A percentile compares a stretch with the other conserved stretches of the same genome.
These are phyloP conservation scores for Avena eriantha DNA, from an alignment of 176 grass and related monocot genomes.

Conservation along the genomic window DNA sequence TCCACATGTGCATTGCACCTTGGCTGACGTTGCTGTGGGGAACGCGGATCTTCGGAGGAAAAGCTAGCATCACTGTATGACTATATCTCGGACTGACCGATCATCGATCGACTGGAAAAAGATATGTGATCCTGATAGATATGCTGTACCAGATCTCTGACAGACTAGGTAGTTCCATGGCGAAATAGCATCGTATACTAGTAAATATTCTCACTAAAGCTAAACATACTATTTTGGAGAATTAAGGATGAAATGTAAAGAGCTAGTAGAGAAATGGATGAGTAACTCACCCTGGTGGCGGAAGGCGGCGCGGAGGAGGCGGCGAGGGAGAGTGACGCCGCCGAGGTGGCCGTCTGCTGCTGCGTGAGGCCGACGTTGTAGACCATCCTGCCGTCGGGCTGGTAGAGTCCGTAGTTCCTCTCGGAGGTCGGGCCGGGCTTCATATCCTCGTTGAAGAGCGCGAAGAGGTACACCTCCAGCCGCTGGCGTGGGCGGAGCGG, in stretches of 20 bases:
- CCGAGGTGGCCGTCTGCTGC: constrained; percentile 40
- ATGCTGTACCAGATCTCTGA: neutral
- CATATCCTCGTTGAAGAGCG: constrained; percentile 96
- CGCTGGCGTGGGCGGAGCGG: constrained; percentile 68
- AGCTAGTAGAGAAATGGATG: neutral
- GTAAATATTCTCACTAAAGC: neutral
- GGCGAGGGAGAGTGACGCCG: constrained; percentile 69
- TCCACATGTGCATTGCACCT: constrained; percentile 50
- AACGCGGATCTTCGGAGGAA: constrained; percentile 40
- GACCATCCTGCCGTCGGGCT: constrained; percentile 78
- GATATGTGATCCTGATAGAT: constrained; percentile 18
- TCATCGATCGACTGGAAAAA: constrained; percentile 10
- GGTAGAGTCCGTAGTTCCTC: constrained; percentile 87
- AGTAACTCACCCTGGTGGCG: constrained; percentile 22
- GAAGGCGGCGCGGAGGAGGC: constrained; percentile 50
- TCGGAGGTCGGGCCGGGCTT: constrained; percentile 87
- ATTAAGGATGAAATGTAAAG: neutral
- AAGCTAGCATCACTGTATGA: neutral
- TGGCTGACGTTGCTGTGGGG: constrained; percentile 40
- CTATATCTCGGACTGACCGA: constrained; percentile 11
- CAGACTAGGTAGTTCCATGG: constrained; percentile 6
- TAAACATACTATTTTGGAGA: neutral
- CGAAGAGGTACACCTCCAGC: constrained; percentile 92
- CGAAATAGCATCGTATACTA: neutral
- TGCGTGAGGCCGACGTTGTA: constrained; percentile 75